phyloP scores from a whole-genome alignment of 176 grass and related monocot genomes.

The Musa acuminata region DNA sequence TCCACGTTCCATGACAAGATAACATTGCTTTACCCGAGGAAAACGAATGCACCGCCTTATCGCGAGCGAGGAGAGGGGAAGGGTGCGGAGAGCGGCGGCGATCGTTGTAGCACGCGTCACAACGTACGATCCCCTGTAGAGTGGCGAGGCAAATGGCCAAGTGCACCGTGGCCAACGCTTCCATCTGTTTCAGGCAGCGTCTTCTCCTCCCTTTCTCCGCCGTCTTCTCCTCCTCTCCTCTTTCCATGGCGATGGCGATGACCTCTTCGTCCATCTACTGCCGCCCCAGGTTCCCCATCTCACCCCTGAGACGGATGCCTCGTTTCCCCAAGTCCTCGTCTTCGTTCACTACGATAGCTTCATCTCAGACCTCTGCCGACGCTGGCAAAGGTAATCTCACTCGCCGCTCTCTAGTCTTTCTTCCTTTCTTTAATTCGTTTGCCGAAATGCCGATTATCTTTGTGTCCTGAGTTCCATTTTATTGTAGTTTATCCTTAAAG shows the following conservation, averaged over 20 bases:
- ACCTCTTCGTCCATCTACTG: neutral
- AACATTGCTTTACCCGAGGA: neutral
- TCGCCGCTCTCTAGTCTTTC: neutral
- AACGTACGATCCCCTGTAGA: neutral
- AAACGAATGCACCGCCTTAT: neutral
- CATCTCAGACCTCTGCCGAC: conserved; percentile 16
- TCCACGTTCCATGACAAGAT: no score
- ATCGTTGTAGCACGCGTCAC: no score
- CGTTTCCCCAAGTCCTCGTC: neutral
- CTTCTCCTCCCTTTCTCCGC: neutral
- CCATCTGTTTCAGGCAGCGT: neutral
- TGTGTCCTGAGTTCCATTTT: no score
- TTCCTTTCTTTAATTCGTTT: neutral
- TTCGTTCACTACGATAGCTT: neutral
- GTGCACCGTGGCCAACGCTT: no score
- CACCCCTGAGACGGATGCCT: neutral
- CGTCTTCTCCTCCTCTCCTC: neutral
- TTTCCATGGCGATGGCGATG: conserved; percentile 13
- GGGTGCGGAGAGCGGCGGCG: no score
- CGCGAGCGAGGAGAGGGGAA: neutral
- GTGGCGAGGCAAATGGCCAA: neutral
- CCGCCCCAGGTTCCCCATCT: conserved; percentile 8
- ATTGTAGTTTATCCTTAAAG: no score
- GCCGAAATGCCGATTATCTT: no score
- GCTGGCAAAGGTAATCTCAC: conserved; percentile 16